Evolutionary conservation across 1,284 basidiomycete species (phyloP).

Genomic region (Polyporus tsugae): DNA sequence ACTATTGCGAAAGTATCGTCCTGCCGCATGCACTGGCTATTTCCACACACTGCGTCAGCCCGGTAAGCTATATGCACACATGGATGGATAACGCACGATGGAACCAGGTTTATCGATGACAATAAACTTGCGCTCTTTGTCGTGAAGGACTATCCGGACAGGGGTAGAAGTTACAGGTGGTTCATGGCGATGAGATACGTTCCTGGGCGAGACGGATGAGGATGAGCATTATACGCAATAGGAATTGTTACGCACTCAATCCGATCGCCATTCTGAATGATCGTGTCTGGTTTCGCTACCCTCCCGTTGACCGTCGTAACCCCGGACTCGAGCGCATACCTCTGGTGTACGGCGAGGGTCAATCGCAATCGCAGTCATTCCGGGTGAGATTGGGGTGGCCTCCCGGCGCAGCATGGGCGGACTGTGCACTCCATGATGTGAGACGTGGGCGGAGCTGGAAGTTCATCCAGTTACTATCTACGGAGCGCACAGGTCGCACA

Average conservation of each 20-base stretch:
- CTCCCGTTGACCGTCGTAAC: slow-evolving; percentile 94
- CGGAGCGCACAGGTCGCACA: slow-evolving; percentile 15
- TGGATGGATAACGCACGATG: slow-evolving; percentile 66
- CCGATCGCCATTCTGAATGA: slow-evolving; percentile 89
- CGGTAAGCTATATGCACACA: no score
- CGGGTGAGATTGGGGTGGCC: background rate
- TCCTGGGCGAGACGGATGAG: slow-evolving; percentile 56
- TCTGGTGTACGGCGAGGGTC: slow-evolving; percentile 51
- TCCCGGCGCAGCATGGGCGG: slow-evolving; percentile 16
- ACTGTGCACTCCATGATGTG: background rate
- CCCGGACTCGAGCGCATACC: slow-evolving; percentile 92
- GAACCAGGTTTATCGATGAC: slow-evolving; percentile 96
- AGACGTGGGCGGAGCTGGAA: background rate
- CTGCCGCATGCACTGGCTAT: slow-evolving; percentile 90
- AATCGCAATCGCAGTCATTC: background rate
- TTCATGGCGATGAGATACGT: slow-evolving; percentile 95
- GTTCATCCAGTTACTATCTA: background rate
- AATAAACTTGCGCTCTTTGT: slow-evolving; percentile 83
- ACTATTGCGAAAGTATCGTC: slow-evolving; percentile 89
- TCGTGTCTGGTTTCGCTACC: slow-evolving; percentile 79
- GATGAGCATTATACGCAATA: background rate
- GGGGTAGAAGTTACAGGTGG: slow-evolving; percentile 92
- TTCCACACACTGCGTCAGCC: background rate
- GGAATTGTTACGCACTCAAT: slow-evolving; percentile 74
- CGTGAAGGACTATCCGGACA: slow-evolving; percentile 82